Base-by-base conservation (phyloP, 805 yeast genomes). In the Candida silvatica region DNA sequence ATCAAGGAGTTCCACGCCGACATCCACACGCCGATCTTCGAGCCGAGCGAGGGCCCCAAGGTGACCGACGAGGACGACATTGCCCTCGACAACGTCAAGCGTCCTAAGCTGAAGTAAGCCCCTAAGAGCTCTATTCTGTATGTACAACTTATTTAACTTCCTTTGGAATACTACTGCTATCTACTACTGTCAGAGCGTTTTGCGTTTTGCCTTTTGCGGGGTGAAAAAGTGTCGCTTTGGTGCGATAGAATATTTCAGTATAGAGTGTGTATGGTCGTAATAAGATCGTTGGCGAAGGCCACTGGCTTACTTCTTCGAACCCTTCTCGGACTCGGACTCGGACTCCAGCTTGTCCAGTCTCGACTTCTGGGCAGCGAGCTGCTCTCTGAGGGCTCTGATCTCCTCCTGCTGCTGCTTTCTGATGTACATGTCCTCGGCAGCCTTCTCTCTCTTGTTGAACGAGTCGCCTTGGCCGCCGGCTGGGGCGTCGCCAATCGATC, bases 351-450 rank as follows among this genome's bases (percentile, higher is more conserved):
- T 60, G 34, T 61, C 67, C 43, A 74, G 61, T 43, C 69, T 63
- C 43, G 73, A 69, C 69, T 77, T 79, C 58, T 79, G 92, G 64
- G 81, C 69, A 60, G 79, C 74, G 59, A 87, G 69, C 53, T 80
- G 74, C 58, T 81, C 86, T 59, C 69, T 80, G 59, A 87, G 74
- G 33, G 72, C 71, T 54, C 74, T 77, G 58, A 87, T 69, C 68
- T 81, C 86, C 61, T 86, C 95, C 57, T 80, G 81, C 69, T 90
- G 95, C 57, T 82, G 95, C 66, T 85, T 79, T 64, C 76, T 84
- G 62, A 87, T 69, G 67, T 77, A 88, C 51, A 67, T 69, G 58
- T 81, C 86, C 68, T 90, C 98, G 56, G 78, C 79, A 44, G 95
- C 95, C 64, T 74, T 80, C 71, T 92, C 98, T 60, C 94, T 87